A percentile compares a stretch with the other conserved stretches of the same genome.
Evolutionary conservation across 2,329 filamentous ascomycete species (phyloP).

Genomic region (Colletotrichum sp.): DNA sequence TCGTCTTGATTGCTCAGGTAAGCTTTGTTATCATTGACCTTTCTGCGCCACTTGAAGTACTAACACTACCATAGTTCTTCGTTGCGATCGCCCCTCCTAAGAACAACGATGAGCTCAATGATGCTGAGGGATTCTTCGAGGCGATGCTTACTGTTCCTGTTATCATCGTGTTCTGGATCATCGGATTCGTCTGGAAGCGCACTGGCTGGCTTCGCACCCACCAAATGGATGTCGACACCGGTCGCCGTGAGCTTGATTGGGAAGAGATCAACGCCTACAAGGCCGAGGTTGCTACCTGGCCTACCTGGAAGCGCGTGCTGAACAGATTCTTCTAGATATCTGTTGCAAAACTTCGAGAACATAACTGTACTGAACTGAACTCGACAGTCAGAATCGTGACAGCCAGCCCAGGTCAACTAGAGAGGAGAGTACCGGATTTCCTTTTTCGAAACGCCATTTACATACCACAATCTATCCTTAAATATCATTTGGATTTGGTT

Average conservation of each 20-base stretch:
- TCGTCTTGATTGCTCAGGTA: conserved; percentile 61
- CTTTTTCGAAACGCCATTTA: not conserved
- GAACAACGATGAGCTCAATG: conserved; percentile 14
- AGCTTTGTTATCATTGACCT: not conserved
- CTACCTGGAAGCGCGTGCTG: conserved; percentile 17
- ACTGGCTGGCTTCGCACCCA: conserved; percentile 20
- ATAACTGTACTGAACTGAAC: not conserved
- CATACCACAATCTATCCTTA: not conserved
- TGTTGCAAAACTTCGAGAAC: not conserved
- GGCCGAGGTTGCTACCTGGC: conserved; percentile 8
- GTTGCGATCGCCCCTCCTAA: conserved; percentile 41
- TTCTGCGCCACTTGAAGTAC: not conserved
- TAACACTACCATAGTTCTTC: conserved; percentile 38
- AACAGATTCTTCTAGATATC: not conserved
- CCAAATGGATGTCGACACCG: conserved; percentile 23
- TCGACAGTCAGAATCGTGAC: not conserved
- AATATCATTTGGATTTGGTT: not conserved
- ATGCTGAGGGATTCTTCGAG: conserved; percentile 20
- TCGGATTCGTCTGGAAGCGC: conserved; percentile 21
- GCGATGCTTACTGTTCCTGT: conserved; percentile 18
- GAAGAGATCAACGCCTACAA: conserved; percentile 18
- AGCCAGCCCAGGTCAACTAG: not conserved
- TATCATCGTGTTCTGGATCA: conserved; percentile 18
- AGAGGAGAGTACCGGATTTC: not conserved
- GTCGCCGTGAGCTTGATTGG: conserved; percentile 22